Base-by-base conservation (phyloP, 2,329 filamentous ascomycete genomes). In the Coniochaeta sp. region DNA sequence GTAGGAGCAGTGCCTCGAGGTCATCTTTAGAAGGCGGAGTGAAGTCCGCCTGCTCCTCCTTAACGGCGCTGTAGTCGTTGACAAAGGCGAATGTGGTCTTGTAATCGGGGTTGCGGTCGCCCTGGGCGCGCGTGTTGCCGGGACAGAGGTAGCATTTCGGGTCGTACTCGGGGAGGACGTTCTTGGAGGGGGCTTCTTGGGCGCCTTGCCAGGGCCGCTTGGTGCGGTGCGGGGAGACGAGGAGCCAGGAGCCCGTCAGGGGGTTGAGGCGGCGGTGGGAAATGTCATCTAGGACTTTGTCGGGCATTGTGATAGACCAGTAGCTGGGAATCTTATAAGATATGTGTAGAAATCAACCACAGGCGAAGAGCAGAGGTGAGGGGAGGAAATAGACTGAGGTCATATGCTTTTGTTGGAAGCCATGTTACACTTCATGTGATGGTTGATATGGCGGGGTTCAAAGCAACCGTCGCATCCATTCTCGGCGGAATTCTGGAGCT, bases 171-270 rank as follows among this genome's bases (percentile, higher is more conserved):
- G 94, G 91, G 9, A 92, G 73, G 3, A 78, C 77, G 47, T 78
- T 84, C 59, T 81, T 80, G n/a, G 80, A 79, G 2, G 86, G 81
- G 9, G 75, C 77, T 68, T 94, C 89, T 67, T 94, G 84, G 58
- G 88, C 84, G 54, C 89, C 89, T 76, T 96, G 94, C 94, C 94
- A 99, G 63, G 94, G 94, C 58, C 94, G 82, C 80, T 97, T 97
- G 50, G 91, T 97, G 51, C 94, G 79, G 70, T 99, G 94, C 55
- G 94, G 94, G 14, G 94, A 97, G 13, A 99, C 94, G 32, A 99
- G 81, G 55, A 99, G 80, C 87, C 91, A 95, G 56, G 87, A 90
- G 55, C 89, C 91, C 58, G 89, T 86, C 56, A 99, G 78, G 50
- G 90, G 89, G 67, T 99, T 99, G 70, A 87, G 97, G 67, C 94